These are phyloP conservation scores for Umbelopsis sp. DNA, from an alignment of 192 early-diverging fungal genomes.

Conservation along the genomic window DNA sequence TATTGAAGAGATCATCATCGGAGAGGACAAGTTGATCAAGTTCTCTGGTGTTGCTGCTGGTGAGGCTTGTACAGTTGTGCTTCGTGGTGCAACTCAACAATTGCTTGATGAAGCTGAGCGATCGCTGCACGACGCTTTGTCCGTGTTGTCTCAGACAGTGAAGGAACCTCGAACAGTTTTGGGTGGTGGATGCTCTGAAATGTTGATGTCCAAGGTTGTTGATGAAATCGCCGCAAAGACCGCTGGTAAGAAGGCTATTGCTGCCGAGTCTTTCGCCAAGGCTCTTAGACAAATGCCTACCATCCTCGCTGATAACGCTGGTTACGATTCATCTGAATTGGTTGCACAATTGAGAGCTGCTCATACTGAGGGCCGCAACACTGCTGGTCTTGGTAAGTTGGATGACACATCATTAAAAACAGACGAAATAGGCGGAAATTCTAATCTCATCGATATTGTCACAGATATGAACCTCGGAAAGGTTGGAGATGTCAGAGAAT, in stretches of 20 bases:
- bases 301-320: slow-evolving; percentile 96
- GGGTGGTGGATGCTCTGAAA: slow-evolving; percentile 96
- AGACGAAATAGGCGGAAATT: too few species aligned
- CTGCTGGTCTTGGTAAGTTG: slow-evolving; percentile 69
- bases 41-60: slow-evolving; percentile 95
- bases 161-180: slow-evolving; percentile 91
- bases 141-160: slow-evolving; percentile 94
- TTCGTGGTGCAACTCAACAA: slow-evolving; percentile 94
- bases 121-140: slow-evolving; percentile 95
- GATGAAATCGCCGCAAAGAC: slow-evolving; percentile 91
- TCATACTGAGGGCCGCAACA: slow-evolving; percentile 83
- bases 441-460: not conserved
- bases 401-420: too few species aligned
- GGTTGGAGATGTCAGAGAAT: slow-evolving; percentile 77
- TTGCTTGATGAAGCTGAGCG: slow-evolving; percentile 97
- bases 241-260: slow-evolving; percentile 94
- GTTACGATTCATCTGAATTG: slow-evolving; percentile 93
- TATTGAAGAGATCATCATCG: slow-evolving; percentile 99
- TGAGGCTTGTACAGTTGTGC: slow-evolving; percentile 96
- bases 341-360: slow-evolving; percentile 92
- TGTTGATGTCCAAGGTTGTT: slow-evolving; percentile 96
- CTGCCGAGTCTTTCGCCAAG: slow-evolving; percentile 92
- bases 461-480: slow-evolving; percentile 82
- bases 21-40: slow-evolving; percentile 97
- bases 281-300: slow-evolving; percentile 97